Percentiles rank a stretch among this genome's conserved stretches.
These are phyloP conservation scores for Eucalyptus coolabah DNA, from an alignment of 345 rosid genomes.

Conservation along the genomic window DNA sequence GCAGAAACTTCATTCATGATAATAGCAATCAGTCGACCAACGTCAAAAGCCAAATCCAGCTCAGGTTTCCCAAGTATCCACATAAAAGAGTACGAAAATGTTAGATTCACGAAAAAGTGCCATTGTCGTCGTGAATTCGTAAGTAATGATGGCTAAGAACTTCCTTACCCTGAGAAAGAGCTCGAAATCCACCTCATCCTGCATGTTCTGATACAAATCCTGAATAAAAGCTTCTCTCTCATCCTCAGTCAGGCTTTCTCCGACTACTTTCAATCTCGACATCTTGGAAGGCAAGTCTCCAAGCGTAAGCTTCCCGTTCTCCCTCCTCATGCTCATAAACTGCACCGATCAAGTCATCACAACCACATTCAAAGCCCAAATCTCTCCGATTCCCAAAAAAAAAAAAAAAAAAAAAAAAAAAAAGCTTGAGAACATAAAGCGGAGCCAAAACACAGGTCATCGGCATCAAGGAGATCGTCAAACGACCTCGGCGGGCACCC, in stretches of 20 bases:
- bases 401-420: not conserved
- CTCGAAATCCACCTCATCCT: constrained; percentile 92
- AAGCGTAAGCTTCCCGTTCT: constrained; percentile 82
- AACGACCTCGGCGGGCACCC: not conserved
- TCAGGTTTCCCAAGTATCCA: not conserved
- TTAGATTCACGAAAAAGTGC: not conserved
- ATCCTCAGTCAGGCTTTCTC: constrained; percentile 65
- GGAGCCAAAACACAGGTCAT: not conserved
- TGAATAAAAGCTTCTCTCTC: constrained; percentile 62
- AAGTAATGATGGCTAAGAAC: not conserved
- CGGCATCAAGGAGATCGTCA: not conserved
- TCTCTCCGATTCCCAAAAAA: not conserved
- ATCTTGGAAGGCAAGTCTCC: constrained; percentile 74
- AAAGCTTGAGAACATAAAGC: not conserved
- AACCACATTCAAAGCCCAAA: not conserved
- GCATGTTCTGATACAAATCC: constrained; percentile 45
- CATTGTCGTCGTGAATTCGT: not conserved
- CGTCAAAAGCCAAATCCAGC: not conserved
- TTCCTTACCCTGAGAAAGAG: constrained; percentile 65
- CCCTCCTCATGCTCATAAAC: constrained; percentile 89
- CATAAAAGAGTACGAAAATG: not conserved
- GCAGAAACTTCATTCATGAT: not conserved
- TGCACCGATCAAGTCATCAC: not conserved
- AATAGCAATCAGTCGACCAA: not conserved
- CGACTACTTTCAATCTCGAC: constrained; percentile 75